Evolutionary conservation across 495 filamentous ascomycete species (phyloP).

Genomic region (Aspergillus bertholletiae): DNA sequence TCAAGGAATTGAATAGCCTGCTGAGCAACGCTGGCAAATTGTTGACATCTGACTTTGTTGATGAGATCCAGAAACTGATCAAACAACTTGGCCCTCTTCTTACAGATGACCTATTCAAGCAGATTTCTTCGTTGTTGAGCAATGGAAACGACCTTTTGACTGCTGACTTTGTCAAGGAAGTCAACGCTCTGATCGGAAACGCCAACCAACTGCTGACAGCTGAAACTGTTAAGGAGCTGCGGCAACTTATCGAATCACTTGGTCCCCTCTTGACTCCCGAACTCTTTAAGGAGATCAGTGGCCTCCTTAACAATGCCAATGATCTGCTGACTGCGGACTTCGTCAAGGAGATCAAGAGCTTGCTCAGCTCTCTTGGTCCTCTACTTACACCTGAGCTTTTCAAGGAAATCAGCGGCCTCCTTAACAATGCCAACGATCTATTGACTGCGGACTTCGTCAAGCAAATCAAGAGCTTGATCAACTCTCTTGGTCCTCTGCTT

Average conservation of each 20-base stretch:
- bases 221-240: constrained; percentile 41
- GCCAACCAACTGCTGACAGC: constrained; percentile 35
- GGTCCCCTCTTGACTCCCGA: constrained; percentile 30
- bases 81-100: constrained; percentile 19
- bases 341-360: constrained; percentile 38
- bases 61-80: constrained; percentile 38
- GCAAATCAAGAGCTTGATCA: constrained; percentile 30
- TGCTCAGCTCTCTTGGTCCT: constrained; percentile 30
- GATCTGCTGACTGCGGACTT: constrained; percentile 38
- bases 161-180: constrained; percentile 30
- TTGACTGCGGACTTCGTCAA: constrained; percentile 32
- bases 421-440: constrained; percentile 38
- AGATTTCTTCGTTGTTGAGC: constrained; percentile 18
- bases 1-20: constrained; percentile 36
- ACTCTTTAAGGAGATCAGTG: constrained; percentile 28
- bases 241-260: constrained; percentile 27
- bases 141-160: constrained; percentile 25
- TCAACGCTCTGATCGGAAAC: constrained; percentile 30
- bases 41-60: constrained; percentile 37
- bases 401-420: constrained; percentile 22
- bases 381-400: constrained; percentile 29
- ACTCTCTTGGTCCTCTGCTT: constrained; percentile 29
- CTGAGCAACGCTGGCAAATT: constrained; percentile 40
- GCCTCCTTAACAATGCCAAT: constrained; percentile 34
- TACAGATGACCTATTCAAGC: constrained; percentile 22